These are phyloP conservation scores for Stenogyne calaminthoides DNA, from an alignment of 305 asterid genomes.

Conservation along the genomic window DNA sequence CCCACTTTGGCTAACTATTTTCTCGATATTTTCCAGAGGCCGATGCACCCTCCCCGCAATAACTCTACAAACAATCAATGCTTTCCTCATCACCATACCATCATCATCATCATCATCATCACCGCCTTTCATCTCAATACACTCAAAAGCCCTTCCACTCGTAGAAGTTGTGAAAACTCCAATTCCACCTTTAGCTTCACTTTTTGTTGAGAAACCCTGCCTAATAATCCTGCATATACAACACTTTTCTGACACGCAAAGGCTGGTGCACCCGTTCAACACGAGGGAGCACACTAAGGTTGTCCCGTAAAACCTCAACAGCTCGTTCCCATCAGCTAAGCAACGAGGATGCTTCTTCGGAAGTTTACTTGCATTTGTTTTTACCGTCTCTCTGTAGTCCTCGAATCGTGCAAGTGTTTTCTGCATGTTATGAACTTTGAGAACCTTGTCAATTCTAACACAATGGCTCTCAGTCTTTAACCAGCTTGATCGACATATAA, in stretches of 20 bases:
- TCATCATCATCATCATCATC: too few species aligned
- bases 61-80: slow-evolving; percentile 81
- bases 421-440: slow-evolving; percentile 85
- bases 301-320: slow-evolving; percentile 79
- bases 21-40: slow-evolving; percentile 78
- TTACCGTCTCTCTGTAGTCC: slow-evolving; percentile 77
- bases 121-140: slow-evolving; percentile 40
- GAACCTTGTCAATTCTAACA: slow-evolving; percentile 68
- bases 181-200: slow-evolving; percentile 63
- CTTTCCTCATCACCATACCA: slow-evolving; percentile 46
- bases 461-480: slow-evolving; percentile 62
- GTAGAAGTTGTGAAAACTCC: slow-evolving; percentile 93
- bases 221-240: slow-evolving; percentile 70
- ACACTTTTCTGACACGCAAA: slow-evolving; percentile 72
- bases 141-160: slow-evolving; percentile 75
- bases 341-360: slow-evolving; percentile 92
- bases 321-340: slow-evolving; percentile 90
- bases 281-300: slow-evolving; percentile 75
- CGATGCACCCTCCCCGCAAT: slow-evolving; percentile 89
- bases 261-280: slow-evolving; percentile 69
- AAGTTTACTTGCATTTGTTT: slow-evolving; percentile 71
- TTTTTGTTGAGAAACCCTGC: slow-evolving; percentile 64
- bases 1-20: slow-evolving; percentile 72
- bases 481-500: slow-evolving; percentile 83
- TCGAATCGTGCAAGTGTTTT: slow-evolving; percentile 76